Conservation (phyloP, 2,329 filamentous ascomycete genomes). For the Meredithiella fracta region DNA sequence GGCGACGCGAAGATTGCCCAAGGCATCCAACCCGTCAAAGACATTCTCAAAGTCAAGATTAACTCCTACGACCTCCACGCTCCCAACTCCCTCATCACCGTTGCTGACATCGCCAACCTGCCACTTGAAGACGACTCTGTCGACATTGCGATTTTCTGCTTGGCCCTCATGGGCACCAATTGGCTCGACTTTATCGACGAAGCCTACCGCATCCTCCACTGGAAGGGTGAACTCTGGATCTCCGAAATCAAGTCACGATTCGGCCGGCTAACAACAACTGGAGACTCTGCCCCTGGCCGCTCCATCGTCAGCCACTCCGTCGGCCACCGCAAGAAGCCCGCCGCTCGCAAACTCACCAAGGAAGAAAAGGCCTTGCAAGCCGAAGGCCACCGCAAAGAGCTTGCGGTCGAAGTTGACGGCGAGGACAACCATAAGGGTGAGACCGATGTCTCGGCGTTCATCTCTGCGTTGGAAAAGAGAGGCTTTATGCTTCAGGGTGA, state of each 20-base stretch:
- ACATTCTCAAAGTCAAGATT: conserved; percentile 55
- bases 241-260: conserved; percentile 95
- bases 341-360: conserved; percentile 25
- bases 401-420: conserved; percentile 57
- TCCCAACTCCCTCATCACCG: conserved; percentile 59
- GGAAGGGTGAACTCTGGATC: conserved; percentile 93
- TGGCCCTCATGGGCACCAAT: conserved; percentile 97
- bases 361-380: conserved; percentile 28
- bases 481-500: conserved; percentile 70
- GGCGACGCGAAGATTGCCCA: conserved; percentile 73
- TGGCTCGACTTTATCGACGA: conserved; percentile 96
- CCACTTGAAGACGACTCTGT: conserved; percentile 59
- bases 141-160: conserved; percentile 84
- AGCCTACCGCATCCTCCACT: conserved; percentile 76
- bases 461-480: conserved; percentile 62
- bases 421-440: conserved; percentile 46
- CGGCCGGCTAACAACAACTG: conserved; percentile 26
- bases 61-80: conserved; percentile 77
- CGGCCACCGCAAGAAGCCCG: conserved; percentile 44
- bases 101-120: conserved; percentile 74
- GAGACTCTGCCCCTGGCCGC: conserved; percentile 17
- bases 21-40: conserved; percentile 44
- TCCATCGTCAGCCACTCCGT: conserved; percentile 50
- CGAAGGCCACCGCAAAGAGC: conserved; percentile 35
- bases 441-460: conserved; percentile 75